A percentile compares a stretch with the other conserved stretches of the same genome.
phyloP scores from a whole-genome alignment of 345 rosid genomes.

The Gossypium australe region DNA sequence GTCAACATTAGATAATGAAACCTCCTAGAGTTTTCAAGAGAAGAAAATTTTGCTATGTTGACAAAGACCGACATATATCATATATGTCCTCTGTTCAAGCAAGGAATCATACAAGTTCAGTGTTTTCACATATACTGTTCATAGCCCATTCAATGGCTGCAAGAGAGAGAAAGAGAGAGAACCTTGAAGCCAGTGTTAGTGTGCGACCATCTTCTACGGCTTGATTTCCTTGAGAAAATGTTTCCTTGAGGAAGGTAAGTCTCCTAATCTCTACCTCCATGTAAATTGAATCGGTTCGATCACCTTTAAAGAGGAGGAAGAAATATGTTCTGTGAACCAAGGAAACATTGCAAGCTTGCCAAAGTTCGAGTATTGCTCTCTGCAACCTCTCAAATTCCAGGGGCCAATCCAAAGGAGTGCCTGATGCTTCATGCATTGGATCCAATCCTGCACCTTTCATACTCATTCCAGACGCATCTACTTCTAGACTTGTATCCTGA shows the following conservation, averaged over 20 bases:
- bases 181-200: constrained; percentile 78
- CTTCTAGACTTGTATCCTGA: constrained; percentile 27
- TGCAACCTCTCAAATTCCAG: constrained; percentile 60
- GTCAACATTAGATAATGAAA: background rate
- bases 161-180: constrained; percentile 10
- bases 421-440: constrained; percentile 44
- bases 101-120: background rate
- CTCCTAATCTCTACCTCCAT: constrained; percentile 87
- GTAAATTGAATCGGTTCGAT: constrained; percentile 80
- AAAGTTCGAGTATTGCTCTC: constrained; percentile 63
- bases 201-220: constrained; percentile 51
- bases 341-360: constrained; percentile 83
- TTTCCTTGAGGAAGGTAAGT: constrained; percentile 79
- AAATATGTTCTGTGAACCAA: constrained; percentile 90
- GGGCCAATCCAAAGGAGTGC: constrained; percentile 50
- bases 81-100: background rate
- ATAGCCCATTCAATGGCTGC: background rate
- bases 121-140: background rate
- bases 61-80: background rate
- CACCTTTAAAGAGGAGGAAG: constrained; percentile 88
- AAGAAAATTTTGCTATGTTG: background rate
- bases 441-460: constrained; percentile 54
- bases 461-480: constrained; percentile 33
- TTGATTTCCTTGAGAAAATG: constrained; percentile 57
- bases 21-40: background rate